Percentiles rank a stretch among this genome's conserved stretches.
Evolutionary conservation across 768 basidiomycete genomes (phyloP).

Genomic region (Xanthoconium purpureum): DNA sequence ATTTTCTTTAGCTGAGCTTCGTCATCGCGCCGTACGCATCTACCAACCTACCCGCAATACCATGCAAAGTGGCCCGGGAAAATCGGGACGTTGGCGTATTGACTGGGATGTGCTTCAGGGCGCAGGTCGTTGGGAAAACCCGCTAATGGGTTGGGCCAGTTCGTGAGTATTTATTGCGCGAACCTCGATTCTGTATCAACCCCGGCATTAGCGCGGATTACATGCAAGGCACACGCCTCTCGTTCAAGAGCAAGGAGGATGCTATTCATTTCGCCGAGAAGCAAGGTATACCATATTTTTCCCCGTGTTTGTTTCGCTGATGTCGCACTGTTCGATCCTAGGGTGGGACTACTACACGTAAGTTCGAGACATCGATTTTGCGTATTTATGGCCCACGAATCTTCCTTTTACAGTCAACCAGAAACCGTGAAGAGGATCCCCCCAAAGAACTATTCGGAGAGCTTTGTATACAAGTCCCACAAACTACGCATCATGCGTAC

Average conservation of each 20-base stretch:
- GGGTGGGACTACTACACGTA: conserved; percentile 94
- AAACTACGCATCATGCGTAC: conserved; percentile 83
- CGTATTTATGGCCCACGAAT: conserved; percentile 5
- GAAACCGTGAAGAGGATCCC: conserved; percentile 64
- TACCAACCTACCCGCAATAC: conserved; percentile 92
- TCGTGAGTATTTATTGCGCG: conserved; percentile 56
- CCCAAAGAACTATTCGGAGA: conserved; percentile 89
- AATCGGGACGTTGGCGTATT: conserved; percentile 86
- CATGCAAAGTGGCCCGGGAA: conserved; percentile 89
- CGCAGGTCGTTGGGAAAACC: conserved; percentile 95
- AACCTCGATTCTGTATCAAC: neutral
- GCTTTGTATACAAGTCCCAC: conserved; percentile 78
- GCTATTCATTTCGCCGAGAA: conserved; percentile 96
- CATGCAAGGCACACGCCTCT: conserved; percentile 85
- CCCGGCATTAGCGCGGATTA: conserved; percentile 73
- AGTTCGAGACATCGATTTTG: conserved; percentile 32
- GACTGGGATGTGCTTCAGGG: conserved; percentile 93
- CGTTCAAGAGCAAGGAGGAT: conserved; percentile 84
- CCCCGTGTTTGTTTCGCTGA: neutral
- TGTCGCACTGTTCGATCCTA: conserved; percentile 27
- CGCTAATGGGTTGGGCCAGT: conserved; percentile 94
- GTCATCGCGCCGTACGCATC: conserved; percentile 84
- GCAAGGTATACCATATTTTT: conserved; percentile 59
- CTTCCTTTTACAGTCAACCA: conserved; percentile 45
- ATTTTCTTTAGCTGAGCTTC: conserved; percentile 62